Conservation (phyloP, 495 filamentous ascomycete species). For the Aspergillus ostianus region DNA sequence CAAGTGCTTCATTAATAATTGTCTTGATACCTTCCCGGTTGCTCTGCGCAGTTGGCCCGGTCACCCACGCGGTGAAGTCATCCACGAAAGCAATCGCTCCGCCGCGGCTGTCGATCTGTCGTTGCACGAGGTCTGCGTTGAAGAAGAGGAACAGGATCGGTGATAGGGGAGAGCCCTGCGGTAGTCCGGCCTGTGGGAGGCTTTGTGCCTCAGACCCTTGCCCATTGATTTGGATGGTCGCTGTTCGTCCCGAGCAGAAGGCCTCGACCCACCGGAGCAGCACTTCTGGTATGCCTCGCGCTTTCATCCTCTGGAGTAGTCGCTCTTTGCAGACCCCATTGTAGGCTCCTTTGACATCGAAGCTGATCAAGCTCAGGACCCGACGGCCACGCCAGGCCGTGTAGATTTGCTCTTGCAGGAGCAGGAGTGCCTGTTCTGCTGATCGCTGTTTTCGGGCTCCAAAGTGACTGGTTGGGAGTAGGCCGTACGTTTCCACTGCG, state of each 20-base stretch:
- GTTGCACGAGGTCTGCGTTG: constrained; percentile 29
- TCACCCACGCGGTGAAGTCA: constrained; percentile 23
- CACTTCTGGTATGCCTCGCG: constrained; percentile 27
- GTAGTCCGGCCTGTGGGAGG: constrained; percentile 13
- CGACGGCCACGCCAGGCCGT: constrained; percentile 9
- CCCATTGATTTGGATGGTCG: background rate
- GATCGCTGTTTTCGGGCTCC: constrained; percentile 4
- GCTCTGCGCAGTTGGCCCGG: constrained; percentile 13
- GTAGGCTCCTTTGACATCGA: constrained; percentile 45
- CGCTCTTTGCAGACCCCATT: constrained; percentile 36
- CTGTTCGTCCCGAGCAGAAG: constrained; percentile 26
- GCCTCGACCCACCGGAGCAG: constrained; percentile 31
- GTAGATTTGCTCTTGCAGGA: constrained; percentile 24
- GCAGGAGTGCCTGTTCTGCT: constrained; percentile 22
- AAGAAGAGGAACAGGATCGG: constrained; percentile 36
- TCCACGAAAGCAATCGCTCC: constrained; percentile 24
- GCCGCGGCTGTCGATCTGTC: constrained; percentile 21
- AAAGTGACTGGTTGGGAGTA: constrained; percentile 16
- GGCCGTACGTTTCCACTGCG: constrained; percentile 21
- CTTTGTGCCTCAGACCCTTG: no score
- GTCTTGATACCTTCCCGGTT: constrained; percentile 24
- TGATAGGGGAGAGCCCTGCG: constrained; percentile 32
- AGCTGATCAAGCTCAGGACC: constrained; percentile 31
- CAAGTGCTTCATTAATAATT: constrained; percentile 23
- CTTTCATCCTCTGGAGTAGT: constrained; percentile 31